These are phyloP conservation scores for Pichia manshurica DNA, from an alignment of 805 yeast genomes.

Conservation along the genomic window DNA sequence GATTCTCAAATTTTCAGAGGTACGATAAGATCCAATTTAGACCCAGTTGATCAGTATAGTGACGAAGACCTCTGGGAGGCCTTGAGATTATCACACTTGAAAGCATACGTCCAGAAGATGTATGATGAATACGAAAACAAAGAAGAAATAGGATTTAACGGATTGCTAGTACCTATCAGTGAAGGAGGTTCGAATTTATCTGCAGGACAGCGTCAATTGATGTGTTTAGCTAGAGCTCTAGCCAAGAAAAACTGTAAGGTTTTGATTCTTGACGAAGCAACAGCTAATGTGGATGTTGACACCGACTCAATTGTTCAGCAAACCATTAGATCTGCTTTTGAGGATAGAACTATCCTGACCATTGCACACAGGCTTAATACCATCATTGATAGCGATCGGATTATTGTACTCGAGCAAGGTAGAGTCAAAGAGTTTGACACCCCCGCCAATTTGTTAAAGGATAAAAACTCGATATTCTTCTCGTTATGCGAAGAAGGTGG, in stretches of 20 bases:
- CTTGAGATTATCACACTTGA: slow-evolving; percentile 71
- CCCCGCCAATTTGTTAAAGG: slow-evolving; percentile 59
- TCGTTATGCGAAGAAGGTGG: slow-evolving; percentile 82
- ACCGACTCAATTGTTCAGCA: slow-evolving; percentile 74
- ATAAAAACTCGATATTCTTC: slow-evolving; percentile 67
- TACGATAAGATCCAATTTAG: slow-evolving; percentile 76
- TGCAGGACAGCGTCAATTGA: slow-evolving; percentile 80
- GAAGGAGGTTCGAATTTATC: slow-evolving; percentile 62
- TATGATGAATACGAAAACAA: slow-evolving; percentile 41
- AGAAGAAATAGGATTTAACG: slow-evolving; percentile 30
- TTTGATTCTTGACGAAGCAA: slow-evolving; percentile 76
- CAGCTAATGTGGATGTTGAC: slow-evolving; percentile 85
- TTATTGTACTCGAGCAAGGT: slow-evolving; percentile 72
- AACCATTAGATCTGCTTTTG: slow-evolving; percentile 69
- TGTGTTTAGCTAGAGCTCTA: slow-evolving; percentile 78
- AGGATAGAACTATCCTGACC: slow-evolving; percentile 71
- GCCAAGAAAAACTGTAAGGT: slow-evolving; percentile 53
- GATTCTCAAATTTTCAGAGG: slow-evolving; percentile 93
- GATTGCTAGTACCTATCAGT: slow-evolving; percentile 23
- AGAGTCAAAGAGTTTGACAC: slow-evolving; percentile 70
- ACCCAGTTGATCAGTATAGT: slow-evolving; percentile 62
- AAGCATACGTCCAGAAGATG: slow-evolving; percentile 53
- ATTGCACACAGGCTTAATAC: slow-evolving; percentile 84
- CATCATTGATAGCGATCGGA: slow-evolving; percentile 73
- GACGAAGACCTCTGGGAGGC: slow-evolving; percentile 85